Evolutionary conservation across 2,329 filamentous ascomycete species (phyloP).

Genomic region (Penicillium sclerotigenum): DNA sequence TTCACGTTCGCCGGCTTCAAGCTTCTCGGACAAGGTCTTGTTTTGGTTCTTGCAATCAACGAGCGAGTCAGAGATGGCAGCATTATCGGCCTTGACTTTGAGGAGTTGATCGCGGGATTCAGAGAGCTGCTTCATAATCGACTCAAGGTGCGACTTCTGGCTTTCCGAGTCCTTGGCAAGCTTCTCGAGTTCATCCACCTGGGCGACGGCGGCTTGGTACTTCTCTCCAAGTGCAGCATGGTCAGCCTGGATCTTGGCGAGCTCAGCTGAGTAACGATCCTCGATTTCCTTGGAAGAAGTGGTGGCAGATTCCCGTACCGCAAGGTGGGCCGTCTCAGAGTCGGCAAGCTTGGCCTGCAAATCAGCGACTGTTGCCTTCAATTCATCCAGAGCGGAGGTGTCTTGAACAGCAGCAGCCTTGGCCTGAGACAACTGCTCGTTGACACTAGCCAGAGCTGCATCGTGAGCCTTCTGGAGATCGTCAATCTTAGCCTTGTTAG

Average conservation of each 20-base stretch:
- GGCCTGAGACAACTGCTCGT: slow-evolving; percentile 36
- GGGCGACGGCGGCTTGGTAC: slow-evolving; percentile 39
- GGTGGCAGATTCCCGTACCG: slow-evolving; percentile 42
- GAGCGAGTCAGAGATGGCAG: slow-evolving; percentile 31
- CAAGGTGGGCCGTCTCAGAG: slow-evolving; percentile 44
- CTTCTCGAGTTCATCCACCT: slow-evolving; percentile 78
- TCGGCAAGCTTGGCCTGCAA: slow-evolving; percentile 65
- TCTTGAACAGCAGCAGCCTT: slow-evolving; percentile 37
- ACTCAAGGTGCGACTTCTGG: slow-evolving; percentile 64
- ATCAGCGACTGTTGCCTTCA: slow-evolving; percentile 44
- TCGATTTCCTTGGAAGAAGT: slow-evolving; percentile 18
- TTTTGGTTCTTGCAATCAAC: slow-evolving; percentile 31
- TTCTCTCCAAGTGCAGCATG: slow-evolving; percentile 47
- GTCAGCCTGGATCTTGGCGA: slow-evolving; percentile 44
- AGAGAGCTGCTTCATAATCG: slow-evolving; percentile 54
- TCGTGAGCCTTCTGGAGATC: slow-evolving; percentile 39
- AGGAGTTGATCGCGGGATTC: slow-evolving; percentile 35
- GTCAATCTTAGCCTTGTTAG: slow-evolving; percentile 36
- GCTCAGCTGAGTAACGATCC: slow-evolving; percentile 44
- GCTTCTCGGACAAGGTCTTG: slow-evolving; percentile 33
- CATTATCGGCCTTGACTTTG: slow-evolving; percentile 31
- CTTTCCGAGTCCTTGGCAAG: slow-evolving; percentile 77
- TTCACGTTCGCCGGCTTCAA: slow-evolving; percentile 35
- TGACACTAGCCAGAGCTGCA: slow-evolving; percentile 30
- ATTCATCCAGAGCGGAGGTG: slow-evolving; percentile 35